Evolutionary conservation across 176 grass and related monocot species (phyloP).

Genomic region (Oryza rufipogon): DNA sequence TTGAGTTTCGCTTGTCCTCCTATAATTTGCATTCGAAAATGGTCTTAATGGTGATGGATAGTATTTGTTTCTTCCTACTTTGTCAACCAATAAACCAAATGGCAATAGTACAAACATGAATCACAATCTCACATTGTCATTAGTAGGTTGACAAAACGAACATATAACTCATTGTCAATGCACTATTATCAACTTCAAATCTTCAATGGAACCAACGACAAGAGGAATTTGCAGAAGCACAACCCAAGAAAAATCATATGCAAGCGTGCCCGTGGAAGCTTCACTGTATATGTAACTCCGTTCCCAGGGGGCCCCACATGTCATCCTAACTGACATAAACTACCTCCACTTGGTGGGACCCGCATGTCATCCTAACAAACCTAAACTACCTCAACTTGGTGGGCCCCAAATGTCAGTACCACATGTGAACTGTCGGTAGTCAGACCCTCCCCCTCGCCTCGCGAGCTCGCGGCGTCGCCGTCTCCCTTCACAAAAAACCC

Average conservation of each 20-base stretch:
- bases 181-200: background rate
- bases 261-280: conserved; percentile 27
- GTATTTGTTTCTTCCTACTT: background rate
- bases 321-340: background rate
- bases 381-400: background rate
- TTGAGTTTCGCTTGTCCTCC: no score
- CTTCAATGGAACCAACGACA: background rate
- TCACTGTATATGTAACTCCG: background rate
- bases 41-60: no score
- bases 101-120: background rate
- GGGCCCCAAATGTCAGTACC: conserved; percentile 16
- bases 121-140: background rate
- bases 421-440: conserved; percentile 36
- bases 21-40: no score
- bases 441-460: background rate
- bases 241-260: background rate
- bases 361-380: background rate
- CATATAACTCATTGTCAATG: background rate
- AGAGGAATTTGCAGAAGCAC: background rate
- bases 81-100: conserved; percentile 18
- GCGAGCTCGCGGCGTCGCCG: background rate
- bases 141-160: background rate
- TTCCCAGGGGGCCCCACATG: background rate
- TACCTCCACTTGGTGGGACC: background rate
- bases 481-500: conserved; percentile 52